Conservation (phyloP, 768 basidiomycete genomes). For the Collybia sp. region DNA sequence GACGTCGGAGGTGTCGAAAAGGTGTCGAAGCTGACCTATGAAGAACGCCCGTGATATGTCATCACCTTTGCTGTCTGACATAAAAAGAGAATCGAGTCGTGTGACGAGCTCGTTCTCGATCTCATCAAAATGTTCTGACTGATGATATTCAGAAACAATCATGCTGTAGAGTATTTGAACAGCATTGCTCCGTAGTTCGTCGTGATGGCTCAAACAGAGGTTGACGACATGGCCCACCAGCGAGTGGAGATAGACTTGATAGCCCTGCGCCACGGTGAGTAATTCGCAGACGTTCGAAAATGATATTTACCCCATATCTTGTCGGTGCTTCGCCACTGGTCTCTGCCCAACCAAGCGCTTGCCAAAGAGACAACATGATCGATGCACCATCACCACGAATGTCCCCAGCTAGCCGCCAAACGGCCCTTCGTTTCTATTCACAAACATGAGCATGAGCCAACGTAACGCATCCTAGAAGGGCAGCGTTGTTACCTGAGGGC, state of each 20-base stretch:
- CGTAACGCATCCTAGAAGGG: background rate
- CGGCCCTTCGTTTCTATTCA: constrained; percentile 82
- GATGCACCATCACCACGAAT: constrained; percentile 88
- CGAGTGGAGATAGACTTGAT: constrained; percentile 77
- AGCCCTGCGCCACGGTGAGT: constrained; percentile 48
- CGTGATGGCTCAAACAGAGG: constrained; percentile 92
- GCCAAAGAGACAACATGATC: constrained; percentile 79
- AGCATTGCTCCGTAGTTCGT: constrained; percentile 84
- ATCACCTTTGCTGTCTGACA: constrained; percentile 88
- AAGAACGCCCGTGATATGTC: constrained; percentile 92
- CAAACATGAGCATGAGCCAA: constrained; percentile 1
- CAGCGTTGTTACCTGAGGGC: constrained; percentile 64
- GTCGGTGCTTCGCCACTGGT: constrained; percentile 48
- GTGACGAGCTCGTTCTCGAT: constrained; percentile 93
- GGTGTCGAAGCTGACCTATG: constrained; percentile 79
- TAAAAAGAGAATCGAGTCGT: constrained; percentile 86
- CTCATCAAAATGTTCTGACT: constrained; percentile 76
- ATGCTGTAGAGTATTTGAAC: constrained; percentile 93
- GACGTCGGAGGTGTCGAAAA: constrained; percentile 84
- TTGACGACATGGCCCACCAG: constrained; percentile 89
- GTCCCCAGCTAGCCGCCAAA: constrained; percentile 96
- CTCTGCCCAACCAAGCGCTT: constrained; percentile 77
- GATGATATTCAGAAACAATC: constrained; percentile 90
- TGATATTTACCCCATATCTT: constrained; percentile 60
- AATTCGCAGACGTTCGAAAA: constrained; percentile 1